Conservation (phyloP, 805 yeast genomes). For the Nakazawaea peltata region DNA sequence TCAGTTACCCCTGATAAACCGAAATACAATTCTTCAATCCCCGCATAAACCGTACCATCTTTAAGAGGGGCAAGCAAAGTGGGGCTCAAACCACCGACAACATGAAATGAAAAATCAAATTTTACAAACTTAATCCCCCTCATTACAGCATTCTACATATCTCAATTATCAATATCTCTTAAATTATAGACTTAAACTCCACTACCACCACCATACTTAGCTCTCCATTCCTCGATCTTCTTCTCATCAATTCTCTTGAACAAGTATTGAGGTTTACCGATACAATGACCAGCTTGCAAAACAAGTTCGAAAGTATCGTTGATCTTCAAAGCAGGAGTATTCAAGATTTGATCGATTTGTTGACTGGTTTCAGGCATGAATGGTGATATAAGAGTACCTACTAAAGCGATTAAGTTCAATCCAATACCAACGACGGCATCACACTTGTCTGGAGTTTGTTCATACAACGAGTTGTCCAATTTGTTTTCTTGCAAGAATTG, state of each 20-base stretch:
- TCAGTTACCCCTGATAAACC: too few species aligned
- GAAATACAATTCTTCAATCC: neutral
- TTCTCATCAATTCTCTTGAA: slow-evolving; percentile 89
- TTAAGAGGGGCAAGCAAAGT: too few species aligned
- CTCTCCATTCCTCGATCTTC: slow-evolving; percentile 82
- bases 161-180: too few species aligned
- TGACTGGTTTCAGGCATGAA: slow-evolving; percentile 81
- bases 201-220: slow-evolving; percentile 74
- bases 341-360: slow-evolving; percentile 69
- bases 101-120: too few species aligned
- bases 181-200: too few species aligned
- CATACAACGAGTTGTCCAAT: slow-evolving; percentile 79
- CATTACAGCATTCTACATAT: too few species aligned
- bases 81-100: too few species aligned
- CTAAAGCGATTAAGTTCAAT: slow-evolving; percentile 76
- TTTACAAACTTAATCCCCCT: too few species aligned
- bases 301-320: slow-evolving; percentile 68
- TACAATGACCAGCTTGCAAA: slow-evolving; percentile 73
- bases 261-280: slow-evolving; percentile 85
- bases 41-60: neutral
- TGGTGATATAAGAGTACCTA: slow-evolving; percentile 79
- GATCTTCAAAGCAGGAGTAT: slow-evolving; percentile 72
- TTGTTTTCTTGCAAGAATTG: slow-evolving; percentile 93
- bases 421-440: slow-evolving; percentile 93
- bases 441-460: slow-evolving; percentile 66